Evolutionary conservation across 176 grass and related monocot genomes (phyloP).

Genomic region (Alopecurus myosuroides): DNA sequence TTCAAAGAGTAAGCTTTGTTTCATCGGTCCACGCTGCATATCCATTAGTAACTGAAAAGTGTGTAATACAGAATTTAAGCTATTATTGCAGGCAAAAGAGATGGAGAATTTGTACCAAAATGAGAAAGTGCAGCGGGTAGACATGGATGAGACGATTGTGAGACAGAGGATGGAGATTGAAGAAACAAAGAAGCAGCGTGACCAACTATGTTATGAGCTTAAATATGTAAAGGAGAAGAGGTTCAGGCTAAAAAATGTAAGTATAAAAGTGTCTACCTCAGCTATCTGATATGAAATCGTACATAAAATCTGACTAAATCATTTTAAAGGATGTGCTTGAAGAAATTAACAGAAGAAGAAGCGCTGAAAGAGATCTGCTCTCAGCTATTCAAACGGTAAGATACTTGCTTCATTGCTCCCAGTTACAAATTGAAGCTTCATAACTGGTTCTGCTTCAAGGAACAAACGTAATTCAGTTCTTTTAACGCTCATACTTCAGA

Average conservation of each 20-base stretch:
- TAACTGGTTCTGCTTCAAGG: neutral
- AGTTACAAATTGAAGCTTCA: neutral
- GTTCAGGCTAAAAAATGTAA: constrained; percentile 28
- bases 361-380: constrained; percentile 43
- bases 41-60: neutral
- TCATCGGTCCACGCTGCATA: too few species aligned
- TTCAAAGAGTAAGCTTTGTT: constrained; percentile 31
- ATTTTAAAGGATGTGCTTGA: constrained; percentile 35
- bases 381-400: constrained; percentile 51
- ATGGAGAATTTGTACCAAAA: constrained; percentile 45
- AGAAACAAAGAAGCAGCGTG: constrained; percentile 31
- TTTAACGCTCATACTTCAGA: neutral
- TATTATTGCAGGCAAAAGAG: constrained; percentile 44
- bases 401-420: neutral
- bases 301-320: constrained; percentile 30
- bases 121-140: constrained; percentile 42
- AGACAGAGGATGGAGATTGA: constrained; percentile 37
- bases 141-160: constrained; percentile 41
- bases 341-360: constrained; percentile 60
- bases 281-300: neutral
- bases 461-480: neutral
- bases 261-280: neutral
- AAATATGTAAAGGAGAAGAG: constrained; percentile 32
- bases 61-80: neutral
- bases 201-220: constrained; percentile 34